Evolutionary conservation across 2,329 filamentous ascomycete species (phyloP).

Genomic region (Xylariaceae sp.): DNA sequence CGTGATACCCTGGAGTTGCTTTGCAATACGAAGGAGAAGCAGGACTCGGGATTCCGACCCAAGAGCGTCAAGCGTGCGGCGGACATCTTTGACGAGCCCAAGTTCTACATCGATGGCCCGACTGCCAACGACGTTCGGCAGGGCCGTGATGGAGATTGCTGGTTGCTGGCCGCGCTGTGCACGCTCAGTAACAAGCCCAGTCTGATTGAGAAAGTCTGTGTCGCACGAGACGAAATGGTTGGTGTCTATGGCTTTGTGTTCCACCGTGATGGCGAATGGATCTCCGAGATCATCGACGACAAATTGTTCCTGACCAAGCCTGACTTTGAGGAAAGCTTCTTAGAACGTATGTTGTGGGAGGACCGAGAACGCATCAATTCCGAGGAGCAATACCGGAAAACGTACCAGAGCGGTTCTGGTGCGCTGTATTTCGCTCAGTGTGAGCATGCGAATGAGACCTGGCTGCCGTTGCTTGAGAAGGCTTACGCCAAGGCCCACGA

Average conservation of each 20-base stretch:
- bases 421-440: constrained; percentile 77
- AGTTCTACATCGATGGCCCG: constrained; percentile 74
- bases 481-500: constrained; percentile 82
- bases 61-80: constrained; percentile 62
- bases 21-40: constrained; percentile 27
- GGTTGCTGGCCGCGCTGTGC: constrained; percentile 77
- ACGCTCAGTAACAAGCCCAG: constrained; percentile 70
- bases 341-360: constrained; percentile 69
- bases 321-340: constrained; percentile 73
- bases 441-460: constrained; percentile 73
- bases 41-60: constrained; percentile 32
- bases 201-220: constrained; percentile 69
- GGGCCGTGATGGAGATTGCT: constrained; percentile 76
- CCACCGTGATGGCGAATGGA: constrained; percentile 84
- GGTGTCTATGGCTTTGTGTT: constrained; percentile 91
- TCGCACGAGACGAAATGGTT: constrained; percentile 66
- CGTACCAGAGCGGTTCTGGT: constrained; percentile 70
- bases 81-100: constrained; percentile 72
- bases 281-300: constrained; percentile 86
- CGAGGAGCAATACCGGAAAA: constrained; percentile 65
- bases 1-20: constrained; percentile 47
- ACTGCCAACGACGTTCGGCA: constrained; percentile 75
- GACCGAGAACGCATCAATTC: constrained; percentile 71
- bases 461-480: constrained; percentile 76
- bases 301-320: constrained; percentile 81